Conservation (phyloP, 2,329 filamentous ascomycete genomes). For the Beauveria caledonica region DNA sequence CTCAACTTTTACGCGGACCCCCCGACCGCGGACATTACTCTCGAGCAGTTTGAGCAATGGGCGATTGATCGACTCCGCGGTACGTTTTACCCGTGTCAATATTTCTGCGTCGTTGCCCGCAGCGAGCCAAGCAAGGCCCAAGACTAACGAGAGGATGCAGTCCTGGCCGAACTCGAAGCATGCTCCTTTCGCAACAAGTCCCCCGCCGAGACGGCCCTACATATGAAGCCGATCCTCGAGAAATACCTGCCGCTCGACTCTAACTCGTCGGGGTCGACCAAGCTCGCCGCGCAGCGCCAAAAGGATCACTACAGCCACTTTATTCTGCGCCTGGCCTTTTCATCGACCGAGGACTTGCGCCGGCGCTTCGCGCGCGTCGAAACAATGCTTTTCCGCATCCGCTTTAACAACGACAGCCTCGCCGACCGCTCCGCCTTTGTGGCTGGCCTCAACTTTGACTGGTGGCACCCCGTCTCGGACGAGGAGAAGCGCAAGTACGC, state of each 20-base stretch:
- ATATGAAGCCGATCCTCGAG: constrained; percentile 79
- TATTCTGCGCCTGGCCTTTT: constrained; percentile 87
- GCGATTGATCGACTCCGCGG: constrained; percentile 84
- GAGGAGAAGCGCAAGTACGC: constrained; percentile 64
- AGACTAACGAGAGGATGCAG: constrained; percentile 31
- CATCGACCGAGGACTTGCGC: constrained; percentile 82
- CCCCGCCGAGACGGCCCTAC: constrained; percentile 68
- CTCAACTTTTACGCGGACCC: constrained; percentile 88
- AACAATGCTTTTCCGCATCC: constrained; percentile 77
- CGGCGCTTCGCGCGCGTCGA: constrained; percentile 81
- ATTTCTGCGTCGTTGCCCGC: background rate
- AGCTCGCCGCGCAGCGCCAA: constrained; percentile 65
- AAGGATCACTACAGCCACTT: constrained; percentile 98
- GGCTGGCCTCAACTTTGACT: constrained; percentile 67
- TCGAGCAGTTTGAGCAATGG: constrained; percentile 99
- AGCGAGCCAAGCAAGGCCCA: background rate
- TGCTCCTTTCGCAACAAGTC: constrained; percentile 91
- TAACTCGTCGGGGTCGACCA: constrained; percentile 55
- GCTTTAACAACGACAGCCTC: constrained; percentile 69
- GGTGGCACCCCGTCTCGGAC: constrained; percentile 79
- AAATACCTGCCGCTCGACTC: constrained; percentile 78
- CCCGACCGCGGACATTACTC: constrained; percentile 86
- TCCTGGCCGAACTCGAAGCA: constrained; percentile 82
- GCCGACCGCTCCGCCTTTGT: constrained; percentile 71
- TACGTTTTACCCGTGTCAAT: constrained; percentile 25